Base-by-base conservation (phyloP, 768 basidiomycete genomes). In the Pleurotus ostreatus region DNA sequence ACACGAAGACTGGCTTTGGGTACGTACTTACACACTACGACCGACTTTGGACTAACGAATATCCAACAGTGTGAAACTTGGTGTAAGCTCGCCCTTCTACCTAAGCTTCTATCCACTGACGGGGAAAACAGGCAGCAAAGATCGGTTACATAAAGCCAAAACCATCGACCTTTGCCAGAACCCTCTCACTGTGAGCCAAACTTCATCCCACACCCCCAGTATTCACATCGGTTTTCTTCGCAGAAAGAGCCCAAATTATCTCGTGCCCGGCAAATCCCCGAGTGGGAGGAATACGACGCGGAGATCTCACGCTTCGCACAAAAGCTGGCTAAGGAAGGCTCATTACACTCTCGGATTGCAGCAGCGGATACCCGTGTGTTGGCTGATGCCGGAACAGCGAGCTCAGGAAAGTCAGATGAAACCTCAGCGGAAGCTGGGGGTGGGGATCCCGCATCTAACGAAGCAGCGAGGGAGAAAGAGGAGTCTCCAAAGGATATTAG, bases 141-240 rank as follows among this genome's bases (percentile, higher is more conserved):
- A 93, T 63, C 78, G 92, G 40, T 71, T 94, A 0, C 72, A 91
- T 63, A 80, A 84, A 78, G 88, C 86, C 1, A 92, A 92, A 71
- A 92, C 90, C 5, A 96, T 98, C 59, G 96, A 98, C 66, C 81
- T 98, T 4, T 98, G 96, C 69, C 94, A 97, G 70, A 97, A 98
- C 64, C 95, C 95, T 4, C 76, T 97, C 49, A 98, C 95, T 46
- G 94, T 94, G 53, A 58, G 84, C 75, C 23, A 22, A 34, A 34
- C 22, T 12, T 51, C 23, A 46, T 16, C 15, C 11, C 26, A 15
- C 13, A 61, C 13, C 39, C 45, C 30, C 38, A 38, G 18, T 54
- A 46, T 20, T 48, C 37, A n/a, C 20, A 12, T 25, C 57, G 34
- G 26, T 56, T 25, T 20, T 57, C 39, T 11, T 13, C 55, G 66